A percentile compares a stretch with the other conserved stretches of the same genome.
These are phyloP conservation scores for Lunularia cruciata DNA, from an alignment of 225 moss, liverwort and hornwort genomes.

Conservation along the genomic window DNA sequence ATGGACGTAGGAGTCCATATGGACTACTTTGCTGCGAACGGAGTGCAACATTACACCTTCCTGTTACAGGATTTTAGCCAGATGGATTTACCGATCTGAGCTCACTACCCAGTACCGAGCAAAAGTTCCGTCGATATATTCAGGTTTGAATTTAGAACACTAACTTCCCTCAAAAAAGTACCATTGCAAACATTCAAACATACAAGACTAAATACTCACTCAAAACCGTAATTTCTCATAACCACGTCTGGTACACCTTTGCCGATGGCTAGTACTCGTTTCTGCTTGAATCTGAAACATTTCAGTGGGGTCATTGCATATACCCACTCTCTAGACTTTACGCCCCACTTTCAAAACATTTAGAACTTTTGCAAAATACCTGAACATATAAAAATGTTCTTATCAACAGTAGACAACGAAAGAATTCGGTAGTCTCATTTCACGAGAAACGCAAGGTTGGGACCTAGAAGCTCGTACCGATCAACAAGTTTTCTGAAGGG, in stretches of 20 bases:
- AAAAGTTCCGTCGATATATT: too few species aligned
- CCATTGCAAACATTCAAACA: neutral
- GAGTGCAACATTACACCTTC: neutral
- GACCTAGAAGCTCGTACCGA: slow-evolving; percentile 32
- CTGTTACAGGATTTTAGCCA: neutral
- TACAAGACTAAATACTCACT: slow-evolving; percentile 58
- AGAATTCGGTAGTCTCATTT: neutral
- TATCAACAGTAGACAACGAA: neutral
- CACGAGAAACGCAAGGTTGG: neutral
- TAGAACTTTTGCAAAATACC: too few species aligned
- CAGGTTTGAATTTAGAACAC: too few species aligned
- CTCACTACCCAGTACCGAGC: neutral
- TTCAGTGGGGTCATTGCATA: neutral
- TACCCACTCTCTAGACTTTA: neutral
- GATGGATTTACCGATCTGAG: neutral
- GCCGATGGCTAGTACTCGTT: slow-evolving; percentile 67
- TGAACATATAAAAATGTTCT: neutral
- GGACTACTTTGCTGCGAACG: slow-evolving; percentile 57
- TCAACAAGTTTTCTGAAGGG: slow-evolving; percentile 68
- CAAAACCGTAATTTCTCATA: slow-evolving; percentile 66
- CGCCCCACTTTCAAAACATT: too few species aligned
- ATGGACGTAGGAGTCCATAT: slow-evolving; percentile 53
- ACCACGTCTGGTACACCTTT: slow-evolving; percentile 66
- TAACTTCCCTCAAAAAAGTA: too few species aligned
- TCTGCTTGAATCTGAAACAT: slow-evolving; percentile 50